These are phyloP conservation scores for Neonectria sp. DNA, from an alignment of 2,329 filamentous ascomycete species.

Conservation along the genomic window DNA sequence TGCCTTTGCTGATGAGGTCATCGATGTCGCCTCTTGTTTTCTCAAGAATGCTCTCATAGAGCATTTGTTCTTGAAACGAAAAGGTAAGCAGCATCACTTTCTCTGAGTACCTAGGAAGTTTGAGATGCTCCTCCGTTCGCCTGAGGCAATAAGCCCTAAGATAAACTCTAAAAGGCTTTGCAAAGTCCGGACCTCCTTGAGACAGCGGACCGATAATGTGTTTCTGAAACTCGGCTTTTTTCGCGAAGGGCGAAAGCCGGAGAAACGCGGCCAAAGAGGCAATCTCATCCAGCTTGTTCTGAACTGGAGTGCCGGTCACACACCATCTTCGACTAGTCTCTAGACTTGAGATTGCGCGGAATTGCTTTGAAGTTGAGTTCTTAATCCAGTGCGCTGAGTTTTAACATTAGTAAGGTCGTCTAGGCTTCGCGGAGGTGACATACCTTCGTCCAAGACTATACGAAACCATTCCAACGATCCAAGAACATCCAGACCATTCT, in stretches of 20 bases:
- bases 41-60: conserved; percentile 2
- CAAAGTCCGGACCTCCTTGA: conserved; percentile 14
- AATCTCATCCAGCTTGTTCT: conserved; percentile 68
- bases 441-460: conserved; percentile 54
- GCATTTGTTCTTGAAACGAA: conserved; percentile 1
- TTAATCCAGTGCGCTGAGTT: conserved; percentile 62
- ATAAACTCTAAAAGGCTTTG: conserved; percentile 16
- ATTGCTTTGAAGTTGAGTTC: conserved; percentile 59
- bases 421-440: no score
- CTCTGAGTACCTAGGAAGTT: conserved; percentile 6
- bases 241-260: conserved; percentile 8
- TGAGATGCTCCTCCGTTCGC: conserved; percentile 19
- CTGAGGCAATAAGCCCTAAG: conserved; percentile 20
- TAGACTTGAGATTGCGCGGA: conserved; percentile 59
- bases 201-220: conserved; percentile 8
- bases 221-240: conserved; percentile 8
- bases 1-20: conserved; percentile 1
- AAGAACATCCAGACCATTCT: conserved; percentile 41
- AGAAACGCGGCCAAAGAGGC: conserved; percentile 37
- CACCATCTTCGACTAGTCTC: conserved; percentile 65
- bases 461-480: conserved; percentile 58
- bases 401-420: no score
- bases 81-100: not conserved
- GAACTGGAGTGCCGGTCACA: conserved; percentile 67
- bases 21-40: conserved; percentile 13